Evolutionary conservation across 306 rosid genomes (phyloP).

Genomic region (Gastrolobium bilobum): DNA sequence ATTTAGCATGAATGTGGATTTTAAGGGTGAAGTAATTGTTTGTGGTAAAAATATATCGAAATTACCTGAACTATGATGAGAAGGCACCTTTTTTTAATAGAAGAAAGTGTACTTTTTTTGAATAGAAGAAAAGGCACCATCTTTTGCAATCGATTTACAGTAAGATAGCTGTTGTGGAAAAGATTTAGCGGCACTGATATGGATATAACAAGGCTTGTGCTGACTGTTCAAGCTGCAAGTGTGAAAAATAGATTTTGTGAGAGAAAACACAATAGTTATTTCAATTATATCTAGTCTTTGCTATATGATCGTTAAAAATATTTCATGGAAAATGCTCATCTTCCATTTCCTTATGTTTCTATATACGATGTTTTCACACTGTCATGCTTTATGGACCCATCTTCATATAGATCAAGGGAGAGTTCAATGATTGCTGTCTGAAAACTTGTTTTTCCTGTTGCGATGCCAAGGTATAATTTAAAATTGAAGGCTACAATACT

Average conservation of each 20-base stretch:
- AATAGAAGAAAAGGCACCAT: constrained; percentile 11
- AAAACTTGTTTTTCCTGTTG: constrained; percentile 20
- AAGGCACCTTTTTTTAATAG: too few species aligned
- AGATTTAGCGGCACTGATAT: neutral
- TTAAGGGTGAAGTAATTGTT: constrained; percentile 1
- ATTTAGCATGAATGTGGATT: neutral
- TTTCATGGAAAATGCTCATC: neutral
- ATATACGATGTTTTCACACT: neutral
- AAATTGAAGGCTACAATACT: constrained; percentile 10
- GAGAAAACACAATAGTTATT: neutral
- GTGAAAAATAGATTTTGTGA: constrained; percentile 3
- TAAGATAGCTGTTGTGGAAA: neutral
- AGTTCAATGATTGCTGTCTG: neutral
- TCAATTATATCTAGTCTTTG: neutral
- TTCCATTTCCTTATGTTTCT: constrained; percentile 2
- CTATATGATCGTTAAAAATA: neutral
- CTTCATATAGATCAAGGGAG: neutral
- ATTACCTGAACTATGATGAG: neutral
- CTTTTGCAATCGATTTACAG: neutral
- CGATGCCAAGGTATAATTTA: neutral
- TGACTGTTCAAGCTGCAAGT: constrained; percentile 7
- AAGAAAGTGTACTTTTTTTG: too few species aligned
- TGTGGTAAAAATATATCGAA: neutral
- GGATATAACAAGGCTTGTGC: neutral
- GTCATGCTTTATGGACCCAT: constrained; percentile 2